Percentiles rank a stretch among this genome's conserved stretches.
phyloP scores from a whole-genome alignment of 2,329 filamentous ascomycete genomes.

The Alternaria panax region DNA sequence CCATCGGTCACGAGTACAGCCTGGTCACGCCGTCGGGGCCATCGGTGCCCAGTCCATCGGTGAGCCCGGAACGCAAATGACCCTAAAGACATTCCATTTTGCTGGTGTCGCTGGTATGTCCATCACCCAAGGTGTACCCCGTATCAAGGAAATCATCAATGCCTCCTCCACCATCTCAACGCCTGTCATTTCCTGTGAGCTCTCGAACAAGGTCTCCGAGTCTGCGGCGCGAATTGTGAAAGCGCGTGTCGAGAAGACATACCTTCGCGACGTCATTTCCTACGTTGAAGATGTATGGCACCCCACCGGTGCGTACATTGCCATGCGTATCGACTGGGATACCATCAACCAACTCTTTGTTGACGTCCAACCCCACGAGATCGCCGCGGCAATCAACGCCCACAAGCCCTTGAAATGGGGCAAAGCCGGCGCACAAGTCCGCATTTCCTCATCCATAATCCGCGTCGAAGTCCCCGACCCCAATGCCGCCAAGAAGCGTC shows the following conservation, averaged over 20 bases:
- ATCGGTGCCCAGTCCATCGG: constrained; percentile 98
- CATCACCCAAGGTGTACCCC: constrained; percentile 97
- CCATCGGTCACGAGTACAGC: constrained; percentile 87
- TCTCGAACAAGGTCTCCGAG: constrained; percentile 77
- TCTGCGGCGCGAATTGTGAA: constrained; percentile 90
- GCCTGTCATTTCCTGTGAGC: constrained; percentile 86
- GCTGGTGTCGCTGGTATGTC: constrained; percentile 99
- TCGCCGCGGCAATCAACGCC: constrained; percentile 76
- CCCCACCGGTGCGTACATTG: constrained; percentile 75
- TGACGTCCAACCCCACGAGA: constrained; percentile 76
- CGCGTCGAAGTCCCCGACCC: constrained; percentile 72
- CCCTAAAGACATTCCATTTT: constrained; percentile 99
- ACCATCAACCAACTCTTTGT: constrained; percentile 83
- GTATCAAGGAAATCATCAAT: constrained; percentile 99
- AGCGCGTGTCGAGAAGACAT: constrained; percentile 93
- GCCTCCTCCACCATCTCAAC: constrained; percentile 93
- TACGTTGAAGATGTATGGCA: constrained; percentile 91
- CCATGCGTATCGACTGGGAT: constrained; percentile 80
- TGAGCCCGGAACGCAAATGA: constrained; percentile 99
- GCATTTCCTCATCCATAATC: constrained; percentile 60
- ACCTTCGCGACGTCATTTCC: constrained; percentile 78
- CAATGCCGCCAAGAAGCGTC: constrained; percentile 34
- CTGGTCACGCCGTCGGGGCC: constrained; percentile 93
- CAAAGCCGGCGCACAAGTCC: constrained; percentile 66
- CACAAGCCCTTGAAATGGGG: constrained; percentile 85